These are phyloP conservation scores for Nitzschia sp. DNA, from an alignment of 108 stramenopile species.

Conservation along the genomic window DNA sequence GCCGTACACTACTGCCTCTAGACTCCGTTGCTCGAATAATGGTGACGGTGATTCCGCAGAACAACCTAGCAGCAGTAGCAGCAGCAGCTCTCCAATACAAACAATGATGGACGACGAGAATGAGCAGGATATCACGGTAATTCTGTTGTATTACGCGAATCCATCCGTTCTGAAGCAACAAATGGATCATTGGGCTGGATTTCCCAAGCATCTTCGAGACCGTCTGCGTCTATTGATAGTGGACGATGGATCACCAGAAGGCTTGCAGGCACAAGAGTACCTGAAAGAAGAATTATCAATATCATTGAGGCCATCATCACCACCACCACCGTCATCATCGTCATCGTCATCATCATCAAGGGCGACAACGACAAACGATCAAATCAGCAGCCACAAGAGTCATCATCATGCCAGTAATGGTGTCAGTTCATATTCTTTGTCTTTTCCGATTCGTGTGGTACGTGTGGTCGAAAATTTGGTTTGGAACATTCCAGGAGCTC, in stretches of 20 bases:
- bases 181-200: background rate
- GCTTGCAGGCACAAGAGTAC: background rate
- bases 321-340: background rate
- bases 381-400: no score
- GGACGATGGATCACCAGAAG: conserved; percentile 10
- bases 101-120: no score
- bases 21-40: background rate
- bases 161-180: background rate
- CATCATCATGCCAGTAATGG: background rate
- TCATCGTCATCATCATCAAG: no score
- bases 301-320: background rate
- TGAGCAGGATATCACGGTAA: background rate
- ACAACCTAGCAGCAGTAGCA: no score
- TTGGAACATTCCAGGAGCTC: conserved; percentile 6
- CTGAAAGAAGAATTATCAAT: background rate
- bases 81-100: background rate
- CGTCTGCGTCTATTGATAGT: background rate
- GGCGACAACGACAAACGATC: no score
- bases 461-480: background rate
- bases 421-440: background rate
- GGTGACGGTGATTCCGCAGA: no score
- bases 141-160: background rate
- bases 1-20: background rate
- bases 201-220: background rate
- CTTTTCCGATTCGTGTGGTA: background rate